A percentile compares a stretch with the other conserved stretches of the same genome.
Conservation (phyloP, 202 grass and related monocot genomes). For the Setaria viridis region DNA sequence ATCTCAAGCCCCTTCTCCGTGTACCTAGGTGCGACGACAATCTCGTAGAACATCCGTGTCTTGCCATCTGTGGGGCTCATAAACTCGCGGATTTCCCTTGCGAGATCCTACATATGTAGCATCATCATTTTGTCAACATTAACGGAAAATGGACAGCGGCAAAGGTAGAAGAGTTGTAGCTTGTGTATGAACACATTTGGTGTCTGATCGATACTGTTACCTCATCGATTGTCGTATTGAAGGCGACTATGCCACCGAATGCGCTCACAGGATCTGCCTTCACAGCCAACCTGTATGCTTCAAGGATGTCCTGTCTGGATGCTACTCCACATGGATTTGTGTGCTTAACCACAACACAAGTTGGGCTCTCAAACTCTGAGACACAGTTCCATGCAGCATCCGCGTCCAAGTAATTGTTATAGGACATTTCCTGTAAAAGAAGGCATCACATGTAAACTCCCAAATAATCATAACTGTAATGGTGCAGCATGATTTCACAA, state of each 20-base stretch:
- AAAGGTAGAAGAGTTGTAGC: not conserved
- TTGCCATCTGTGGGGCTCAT: conserved; percentile 74
- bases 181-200: not conserved
- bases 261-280: conserved; percentile 88
- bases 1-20: conserved; percentile 80
- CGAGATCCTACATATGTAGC: conserved; percentile 67
- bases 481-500: not conserved
- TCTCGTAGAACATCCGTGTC: conserved; percentile 95
- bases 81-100: conserved; percentile 90
- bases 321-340: conserved; percentile 94
- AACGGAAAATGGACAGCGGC: not conserved
- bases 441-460: not conserved
- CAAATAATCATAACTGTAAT: not conserved
- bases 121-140: not conserved
- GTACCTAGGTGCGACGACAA: conserved; percentile 80
- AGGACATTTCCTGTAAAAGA: conserved; percentile 89
- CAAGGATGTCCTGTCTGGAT: conserved; percentile 68
- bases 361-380: conserved; percentile 85
- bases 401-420: conserved; percentile 97
- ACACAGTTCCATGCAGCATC: conserved; percentile 98
- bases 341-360: conserved; percentile 95
- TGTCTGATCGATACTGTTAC: conserved; percentile 47
- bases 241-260: conserved; percentile 89
- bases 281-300: conserved; percentile 90
- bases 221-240: conserved; percentile 76